These are phyloP conservation scores for Pisolithus sp. DNA, from an alignment of 768 basidiomycete genomes.

Conservation along the genomic window DNA sequence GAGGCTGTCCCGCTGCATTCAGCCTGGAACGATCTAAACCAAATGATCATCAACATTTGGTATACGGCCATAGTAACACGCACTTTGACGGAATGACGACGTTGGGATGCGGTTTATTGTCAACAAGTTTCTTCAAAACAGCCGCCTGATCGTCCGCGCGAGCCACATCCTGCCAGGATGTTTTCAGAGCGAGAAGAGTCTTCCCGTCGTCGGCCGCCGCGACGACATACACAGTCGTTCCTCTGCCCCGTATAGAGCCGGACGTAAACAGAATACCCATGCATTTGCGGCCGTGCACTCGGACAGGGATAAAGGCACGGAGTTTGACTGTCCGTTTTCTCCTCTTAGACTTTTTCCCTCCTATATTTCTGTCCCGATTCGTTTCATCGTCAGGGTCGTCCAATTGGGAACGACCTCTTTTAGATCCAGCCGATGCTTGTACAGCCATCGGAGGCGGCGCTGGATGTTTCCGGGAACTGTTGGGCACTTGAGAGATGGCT, in stretches of 20 bases:
- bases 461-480: not conserved
- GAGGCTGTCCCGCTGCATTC: not conserved
- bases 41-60: not conserved
- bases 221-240: too few relatives aligned
- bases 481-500: not conserved
- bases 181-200: too few relatives aligned
- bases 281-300: constrained; percentile 3
- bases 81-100: not conserved
- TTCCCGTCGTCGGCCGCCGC: too few relatives aligned
- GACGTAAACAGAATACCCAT: constrained; percentile 5
- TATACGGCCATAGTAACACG: not conserved
- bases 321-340: not conserved
- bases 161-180: too few relatives aligned
- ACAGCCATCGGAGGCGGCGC: not conserved
- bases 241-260: constrained; percentile 8
- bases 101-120: not conserved
- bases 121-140: not conserved
- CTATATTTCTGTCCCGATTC: not conserved
- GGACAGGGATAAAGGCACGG: not conserved
- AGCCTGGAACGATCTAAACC: not conserved
- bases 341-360: not conserved
- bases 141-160: too few relatives aligned
- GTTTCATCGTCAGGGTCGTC: not conserved
- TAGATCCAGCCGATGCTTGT: not conserved
- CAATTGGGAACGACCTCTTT: not conserved